These are phyloP conservation scores for Mortierella antarctica DNA, from an alignment of 192 early-diverging fungal species.

Conservation along the genomic window DNA sequence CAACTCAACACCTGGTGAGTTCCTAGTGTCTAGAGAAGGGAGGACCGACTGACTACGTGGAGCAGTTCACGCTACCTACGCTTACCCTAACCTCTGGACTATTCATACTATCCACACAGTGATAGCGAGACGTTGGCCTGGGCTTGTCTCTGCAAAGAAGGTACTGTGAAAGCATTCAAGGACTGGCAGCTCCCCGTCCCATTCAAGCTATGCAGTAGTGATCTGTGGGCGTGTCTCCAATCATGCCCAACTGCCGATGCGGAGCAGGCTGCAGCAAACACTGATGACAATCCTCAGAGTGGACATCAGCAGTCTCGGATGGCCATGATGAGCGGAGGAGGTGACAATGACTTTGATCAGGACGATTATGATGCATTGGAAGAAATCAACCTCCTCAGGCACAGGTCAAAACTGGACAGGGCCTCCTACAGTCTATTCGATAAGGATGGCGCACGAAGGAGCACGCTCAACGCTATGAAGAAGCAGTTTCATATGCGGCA, in stretches of 20 bases:
- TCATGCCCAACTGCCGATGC: background rate
- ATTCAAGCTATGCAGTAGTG: conserved; percentile 38
- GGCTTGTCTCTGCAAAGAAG: conserved; percentile 22
- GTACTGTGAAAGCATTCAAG: background rate
- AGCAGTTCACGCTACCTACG: background rate
- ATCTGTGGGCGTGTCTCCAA: conserved; percentile 21
- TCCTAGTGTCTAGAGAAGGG: background rate
- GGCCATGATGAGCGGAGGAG: background rate
- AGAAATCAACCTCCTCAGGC: conserved; percentile 4
- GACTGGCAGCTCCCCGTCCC: conserved; percentile 39
- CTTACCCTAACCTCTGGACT: background rate
- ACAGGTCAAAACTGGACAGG: conserved; percentile 1
- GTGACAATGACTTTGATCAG: background rate
- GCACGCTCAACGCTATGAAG: background rate
- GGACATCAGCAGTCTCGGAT: background rate
- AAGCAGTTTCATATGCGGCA: conserved; percentile 28
- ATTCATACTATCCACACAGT: conserved; percentile 7
- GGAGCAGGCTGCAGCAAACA: background rate
- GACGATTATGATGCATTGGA: conserved; percentile 42
- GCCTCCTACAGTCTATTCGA: conserved; percentile 13
- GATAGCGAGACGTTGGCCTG: conserved; percentile 27
- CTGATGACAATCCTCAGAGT: background rate
- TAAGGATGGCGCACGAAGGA: background rate
- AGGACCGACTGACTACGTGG: background rate
- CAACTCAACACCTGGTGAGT: conserved; percentile 11